These are phyloP conservation scores for Clonostachys rhizophaga DNA, from an alignment of 2,329 filamentous ascomycete genomes.

Conservation along the genomic window DNA sequence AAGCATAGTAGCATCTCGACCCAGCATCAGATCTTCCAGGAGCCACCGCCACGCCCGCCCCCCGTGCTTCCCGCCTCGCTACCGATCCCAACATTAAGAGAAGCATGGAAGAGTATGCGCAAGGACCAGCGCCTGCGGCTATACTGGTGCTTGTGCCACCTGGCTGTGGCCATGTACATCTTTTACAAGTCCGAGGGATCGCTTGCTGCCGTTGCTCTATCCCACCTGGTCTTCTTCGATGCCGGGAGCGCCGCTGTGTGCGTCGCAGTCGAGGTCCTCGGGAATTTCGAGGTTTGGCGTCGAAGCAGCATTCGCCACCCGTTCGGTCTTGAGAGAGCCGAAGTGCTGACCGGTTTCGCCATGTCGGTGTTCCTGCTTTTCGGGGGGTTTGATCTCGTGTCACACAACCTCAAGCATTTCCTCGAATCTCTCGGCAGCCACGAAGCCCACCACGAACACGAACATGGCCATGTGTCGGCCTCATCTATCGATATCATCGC, in stretches of 20 bases:
- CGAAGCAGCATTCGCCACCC: conserved; percentile 89
- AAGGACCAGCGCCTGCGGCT: conserved; percentile 78
- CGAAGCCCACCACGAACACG: conserved; percentile 65
- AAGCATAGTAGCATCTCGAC: conserved; percentile 91
- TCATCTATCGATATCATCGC: conserved; percentile 80
- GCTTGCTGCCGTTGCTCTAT: conserved; percentile 85
- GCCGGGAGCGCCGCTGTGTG: conserved; percentile 88
- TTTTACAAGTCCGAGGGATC: conserved; percentile 84
- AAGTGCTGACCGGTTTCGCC: conserved; percentile 92
- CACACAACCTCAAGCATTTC: conserved; percentile 89
- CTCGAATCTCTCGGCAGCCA: conserved; percentile 62
- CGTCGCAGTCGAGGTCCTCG: conserved; percentile 85
- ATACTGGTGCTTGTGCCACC: conserved; percentile 87
- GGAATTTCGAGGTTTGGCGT: conserved; percentile 98
- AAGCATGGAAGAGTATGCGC: conserved; percentile 88
- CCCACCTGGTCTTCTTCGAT: conserved; percentile 92
- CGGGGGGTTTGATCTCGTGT: conserved; percentile 92
- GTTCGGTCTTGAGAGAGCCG: conserved; percentile 86
- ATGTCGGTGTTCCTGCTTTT: conserved; percentile 97
- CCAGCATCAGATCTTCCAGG: conserved; percentile 91
- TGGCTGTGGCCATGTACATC: conserved; percentile 76
- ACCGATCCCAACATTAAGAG: conserved; percentile 82
- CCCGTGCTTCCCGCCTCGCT: conserved; percentile 87
- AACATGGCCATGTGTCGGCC: conserved; percentile 61
- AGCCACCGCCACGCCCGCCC: conserved; percentile 80